These are phyloP conservation scores for Xylariaceae sp. DNA, from an alignment of 2,329 filamentous ascomycete species.

Conservation along the genomic window DNA sequence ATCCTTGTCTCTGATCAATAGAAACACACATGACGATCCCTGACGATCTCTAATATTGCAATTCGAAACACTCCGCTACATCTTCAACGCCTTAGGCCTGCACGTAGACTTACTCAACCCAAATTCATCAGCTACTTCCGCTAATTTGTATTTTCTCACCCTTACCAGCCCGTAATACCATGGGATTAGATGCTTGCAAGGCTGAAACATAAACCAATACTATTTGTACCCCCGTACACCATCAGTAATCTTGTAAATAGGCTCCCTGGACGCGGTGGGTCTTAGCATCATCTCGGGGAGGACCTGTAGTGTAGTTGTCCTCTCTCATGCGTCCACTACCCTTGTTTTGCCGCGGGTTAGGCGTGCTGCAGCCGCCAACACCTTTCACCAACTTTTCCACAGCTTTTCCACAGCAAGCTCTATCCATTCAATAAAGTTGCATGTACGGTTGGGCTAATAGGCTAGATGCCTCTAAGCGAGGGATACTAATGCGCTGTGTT, in stretches of 20 bases:
- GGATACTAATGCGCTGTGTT: slow-evolving; percentile 38
- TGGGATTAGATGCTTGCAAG: neutral
- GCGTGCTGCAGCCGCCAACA: neutral
- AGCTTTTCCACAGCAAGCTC: neutral
- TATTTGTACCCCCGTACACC: no score
- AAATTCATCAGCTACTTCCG: no score
- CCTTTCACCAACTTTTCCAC: no score
- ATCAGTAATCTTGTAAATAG: no score
- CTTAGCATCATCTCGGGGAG: no score
- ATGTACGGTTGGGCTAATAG: slow-evolving; percentile 24
- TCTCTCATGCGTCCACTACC: no score
- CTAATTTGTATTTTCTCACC: no score
- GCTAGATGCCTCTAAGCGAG: slow-evolving; percentile 33
- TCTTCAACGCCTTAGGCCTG: no score
- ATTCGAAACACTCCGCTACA: neutral
- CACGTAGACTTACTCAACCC: no score
- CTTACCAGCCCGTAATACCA: no score
- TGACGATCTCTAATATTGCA: slow-evolving; percentile 12
- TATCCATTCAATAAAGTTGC: neutral
- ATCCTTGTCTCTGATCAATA: slow-evolving; percentile 33
- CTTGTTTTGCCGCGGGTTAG: neutral
- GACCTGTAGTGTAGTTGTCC: no score
- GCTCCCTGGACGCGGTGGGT: no score
- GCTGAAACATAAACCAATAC: neutral
- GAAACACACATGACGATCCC: neutral